Conservation (phyloP, 208 protist genomes). For the Histomonas meleagridis region DNA sequence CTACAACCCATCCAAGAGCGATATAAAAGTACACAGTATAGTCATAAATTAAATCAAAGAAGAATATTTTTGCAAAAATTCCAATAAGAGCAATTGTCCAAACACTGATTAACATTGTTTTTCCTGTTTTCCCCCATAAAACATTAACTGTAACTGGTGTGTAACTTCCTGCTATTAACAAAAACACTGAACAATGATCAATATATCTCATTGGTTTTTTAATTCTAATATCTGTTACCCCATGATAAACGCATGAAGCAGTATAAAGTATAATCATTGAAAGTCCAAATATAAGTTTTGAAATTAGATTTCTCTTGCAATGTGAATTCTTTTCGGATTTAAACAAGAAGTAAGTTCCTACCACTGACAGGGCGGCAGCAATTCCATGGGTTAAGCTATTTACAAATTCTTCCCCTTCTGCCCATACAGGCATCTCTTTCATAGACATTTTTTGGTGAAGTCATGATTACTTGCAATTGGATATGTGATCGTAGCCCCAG, state of each 20-base stretch:
- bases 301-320: not conserved
- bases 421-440: not conserved
- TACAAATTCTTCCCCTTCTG: not conserved
- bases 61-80: not conserved
- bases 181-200: not conserved
- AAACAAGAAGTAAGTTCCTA: not conserved
- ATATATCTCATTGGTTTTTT: not conserved
- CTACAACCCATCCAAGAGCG: not conserved
- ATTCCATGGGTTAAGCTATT: not conserved
- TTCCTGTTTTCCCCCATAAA: not conserved
- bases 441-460: no score
- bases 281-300: not conserved
- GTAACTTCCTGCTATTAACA: conserved; percentile 1
- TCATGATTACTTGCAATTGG: no score
- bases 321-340: not conserved
- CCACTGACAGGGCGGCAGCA: not conserved
- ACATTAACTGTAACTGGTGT: not conserved
- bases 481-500: no score
- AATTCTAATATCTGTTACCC: not conserved
- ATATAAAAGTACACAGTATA: not conserved
- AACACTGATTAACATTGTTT: not conserved
- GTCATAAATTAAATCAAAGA: not conserved
- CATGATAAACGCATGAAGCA: not conserved
- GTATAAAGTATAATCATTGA: not conserved
- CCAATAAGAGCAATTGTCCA: not conserved